Base-by-base conservation (phyloP, 129 eudicot genomes). In the Flaveria robusta region DNA sequence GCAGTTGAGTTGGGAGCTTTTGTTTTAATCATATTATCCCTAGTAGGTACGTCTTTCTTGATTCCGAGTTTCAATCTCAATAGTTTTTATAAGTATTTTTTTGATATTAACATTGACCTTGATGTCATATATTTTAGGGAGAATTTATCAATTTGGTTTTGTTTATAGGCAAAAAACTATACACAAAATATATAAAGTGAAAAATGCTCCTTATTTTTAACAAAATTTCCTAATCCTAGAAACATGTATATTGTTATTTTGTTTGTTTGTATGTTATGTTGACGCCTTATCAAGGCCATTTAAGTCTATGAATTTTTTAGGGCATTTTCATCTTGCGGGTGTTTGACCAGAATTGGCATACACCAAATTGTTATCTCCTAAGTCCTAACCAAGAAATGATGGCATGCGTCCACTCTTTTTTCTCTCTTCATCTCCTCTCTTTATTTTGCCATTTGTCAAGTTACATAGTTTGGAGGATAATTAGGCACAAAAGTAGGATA, bases 1-100 rank as follows among this genome's bases (percentile, higher is more conserved):
- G 96, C 98, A 37, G 92, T 94, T 37, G 93, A 94, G 84, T 83
- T 94, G 74, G 98, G 98, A 68, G 98, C 91, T 20, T 83, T 88
- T 51, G 75, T 86, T 74, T 72, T 94, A 75, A 89, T 94, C 64
- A 67, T 87, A 68, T 82, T 91, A 42, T 94, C 98, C 39, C 89
- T 94, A 65, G 77, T 94, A 64, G 97, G 98, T 94, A 77, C 41
- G 89, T 60, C 37, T 34, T 5, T 59, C 39, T 59, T 59, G 9
- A 59, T 59, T 11, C 9, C 12, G n/a, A 23, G 34, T 59, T 24
- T 26, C 18, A 10, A 20, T 56, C 64, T 56, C 7, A 10, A 5
- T 23, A 9, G 6, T 56, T 23, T 11, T 8, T 56, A 56, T 11
- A 23, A 23, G 12, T 59, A 13, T 59, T 58, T 10, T 14, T 58